A percentile compares a stretch with the other conserved stretches of the same genome.
Evolutionary conservation across 2,329 filamentous ascomycete species (phyloP).

Genomic region (Pezicula neosporulosa): DNA sequence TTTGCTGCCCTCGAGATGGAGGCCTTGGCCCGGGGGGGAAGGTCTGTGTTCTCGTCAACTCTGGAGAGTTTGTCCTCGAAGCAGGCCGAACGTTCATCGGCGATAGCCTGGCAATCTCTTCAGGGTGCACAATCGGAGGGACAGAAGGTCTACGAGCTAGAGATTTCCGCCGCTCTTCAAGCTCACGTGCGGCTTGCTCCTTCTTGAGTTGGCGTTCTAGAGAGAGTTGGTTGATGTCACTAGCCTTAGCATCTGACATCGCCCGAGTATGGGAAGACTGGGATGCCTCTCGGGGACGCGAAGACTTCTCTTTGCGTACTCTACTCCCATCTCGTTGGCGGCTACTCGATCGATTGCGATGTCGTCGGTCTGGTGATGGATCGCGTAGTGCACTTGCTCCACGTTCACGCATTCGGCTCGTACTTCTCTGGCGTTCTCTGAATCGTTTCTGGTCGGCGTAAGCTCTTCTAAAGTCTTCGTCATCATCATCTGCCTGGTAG

Average conservation of each 20-base stretch:
- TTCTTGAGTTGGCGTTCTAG: slow-evolving; percentile 64
- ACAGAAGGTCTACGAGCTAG: slow-evolving; percentile 76
- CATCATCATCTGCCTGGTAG: slow-evolving; percentile 53
- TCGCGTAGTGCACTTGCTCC: slow-evolving; percentile 25
- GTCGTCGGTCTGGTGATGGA: slow-evolving; percentile 26
- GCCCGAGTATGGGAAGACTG: slow-evolving; percentile 29
- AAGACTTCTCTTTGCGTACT: slow-evolving; percentile 16
- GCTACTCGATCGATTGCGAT: slow-evolving; percentile 27
- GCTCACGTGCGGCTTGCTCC: slow-evolving; percentile 75
- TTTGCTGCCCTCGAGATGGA: slow-evolving; percentile 32
- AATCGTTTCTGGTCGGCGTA: slow-evolving; percentile 53
- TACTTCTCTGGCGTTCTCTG: slow-evolving; percentile 51
- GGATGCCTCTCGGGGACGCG: slow-evolving; percentile 15
- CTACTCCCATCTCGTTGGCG: slow-evolving; percentile 21
- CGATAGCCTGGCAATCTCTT: slow-evolving; percentile 40
- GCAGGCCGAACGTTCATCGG: slow-evolving; percentile 21
- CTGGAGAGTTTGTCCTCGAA: slow-evolving; percentile 13
- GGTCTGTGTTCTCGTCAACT: slow-evolving; percentile 16
- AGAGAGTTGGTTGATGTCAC: slow-evolving; percentile 52
- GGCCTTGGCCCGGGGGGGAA: slow-evolving; percentile 7
- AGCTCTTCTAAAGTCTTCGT: slow-evolving; percentile 55
- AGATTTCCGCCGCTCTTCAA: slow-evolving; percentile 84
- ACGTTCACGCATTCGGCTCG: slow-evolving; percentile 36
- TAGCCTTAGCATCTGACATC: slow-evolving; percentile 43
- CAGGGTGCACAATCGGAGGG: slow-evolving; percentile 75